Base-by-base conservation (phyloP, 1,139 yeast genomes). In the Waltiozyma solani region DNA sequence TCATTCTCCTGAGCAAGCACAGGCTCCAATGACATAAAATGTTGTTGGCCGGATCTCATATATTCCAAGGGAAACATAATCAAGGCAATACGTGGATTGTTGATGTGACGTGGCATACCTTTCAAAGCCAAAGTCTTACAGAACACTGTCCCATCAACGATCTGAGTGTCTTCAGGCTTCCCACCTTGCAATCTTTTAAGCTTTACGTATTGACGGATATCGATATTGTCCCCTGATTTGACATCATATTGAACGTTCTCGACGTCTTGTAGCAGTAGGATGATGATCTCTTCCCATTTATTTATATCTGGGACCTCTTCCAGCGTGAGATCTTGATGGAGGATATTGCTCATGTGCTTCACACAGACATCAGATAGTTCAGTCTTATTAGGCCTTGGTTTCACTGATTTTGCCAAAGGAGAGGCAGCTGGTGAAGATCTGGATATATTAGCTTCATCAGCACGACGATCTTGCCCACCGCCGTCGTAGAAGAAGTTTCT, bases 31-130 rank as follows among this genome's bases (percentile, higher is more conserved):
- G 94, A 82, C 57, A 87, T 77, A 43, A 87, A 83, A 37, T 69
- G 75, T 34, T 69, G 74, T 19, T 31, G 24, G 40, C 81, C 91
- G 40, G 76, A 75, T 44, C 82, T 77, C 46, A 79, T 70, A 50
- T 87, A 91, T 54, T 89, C 97, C 22, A 93, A 65, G 0, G 97
- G 96, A 51, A 93, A 91, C 69, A 87, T 81, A 11, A 93, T 69
- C 25, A 93, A 66, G 40, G 93, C 77, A 34, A 93, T 81, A 41
- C 79, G 72, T 0, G 99, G 97, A 37, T 73, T 69, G 1, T 57
- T 52, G 8, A 93, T 67, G 11, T 57, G 55, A 5, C 75, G 60
- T 0, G 86, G 73, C 98, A 93, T 93, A 3, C 72, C 60, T 52
- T 80, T 85, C 34, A 84, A 66, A n/a, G 95, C 95, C 32, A 89